phyloP scores from a whole-genome alignment of 805 yeast genomes.

The Saturnispora mendoncae region DNA sequence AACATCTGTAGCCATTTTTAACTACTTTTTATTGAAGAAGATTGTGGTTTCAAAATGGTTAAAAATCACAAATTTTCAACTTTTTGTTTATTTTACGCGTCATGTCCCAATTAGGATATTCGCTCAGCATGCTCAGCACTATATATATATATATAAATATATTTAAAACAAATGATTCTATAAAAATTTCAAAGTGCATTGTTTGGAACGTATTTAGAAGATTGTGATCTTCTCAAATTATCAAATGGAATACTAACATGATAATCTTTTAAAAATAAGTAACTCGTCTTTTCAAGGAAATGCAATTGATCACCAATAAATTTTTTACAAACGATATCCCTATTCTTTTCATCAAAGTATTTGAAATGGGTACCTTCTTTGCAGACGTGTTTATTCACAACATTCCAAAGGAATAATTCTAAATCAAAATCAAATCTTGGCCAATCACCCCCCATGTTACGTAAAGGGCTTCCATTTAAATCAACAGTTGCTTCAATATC shows the following conservation, averaged over 20 bases:
- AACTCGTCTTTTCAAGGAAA: conserved; percentile 10
- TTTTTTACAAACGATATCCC: conserved; percentile 8
- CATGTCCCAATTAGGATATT: neutral
- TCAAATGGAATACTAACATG: conserved; percentile 10
- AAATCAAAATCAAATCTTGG: conserved; percentile 16
- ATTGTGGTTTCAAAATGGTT: neutral
- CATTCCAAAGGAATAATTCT: conserved; percentile 19
- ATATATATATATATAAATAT: neutral
- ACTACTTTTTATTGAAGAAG: no score
- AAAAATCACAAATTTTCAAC: no score
- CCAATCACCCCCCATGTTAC: conserved; percentile 20
- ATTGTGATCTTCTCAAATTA: conserved; percentile 9
- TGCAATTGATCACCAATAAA: conserved; percentile 12
- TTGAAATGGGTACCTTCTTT: conserved; percentile 9
- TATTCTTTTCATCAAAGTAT: conserved; percentile 11
- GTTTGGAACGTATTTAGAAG: conserved; percentile 1
- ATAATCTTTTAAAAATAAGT: conserved; percentile 7
- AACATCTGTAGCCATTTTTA: conserved; percentile 6
- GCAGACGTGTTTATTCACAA: conserved; percentile 17
- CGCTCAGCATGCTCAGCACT: conserved; percentile 2
- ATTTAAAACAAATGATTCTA: no score
- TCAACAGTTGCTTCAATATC: conserved; percentile 13
- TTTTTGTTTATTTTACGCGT: no score
- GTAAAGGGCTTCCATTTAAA: conserved; percentile 9
- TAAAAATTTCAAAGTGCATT: neutral